Conservation (phyloP, 1,139 yeast species). For the Magnusiomyces magnusii region DNA sequence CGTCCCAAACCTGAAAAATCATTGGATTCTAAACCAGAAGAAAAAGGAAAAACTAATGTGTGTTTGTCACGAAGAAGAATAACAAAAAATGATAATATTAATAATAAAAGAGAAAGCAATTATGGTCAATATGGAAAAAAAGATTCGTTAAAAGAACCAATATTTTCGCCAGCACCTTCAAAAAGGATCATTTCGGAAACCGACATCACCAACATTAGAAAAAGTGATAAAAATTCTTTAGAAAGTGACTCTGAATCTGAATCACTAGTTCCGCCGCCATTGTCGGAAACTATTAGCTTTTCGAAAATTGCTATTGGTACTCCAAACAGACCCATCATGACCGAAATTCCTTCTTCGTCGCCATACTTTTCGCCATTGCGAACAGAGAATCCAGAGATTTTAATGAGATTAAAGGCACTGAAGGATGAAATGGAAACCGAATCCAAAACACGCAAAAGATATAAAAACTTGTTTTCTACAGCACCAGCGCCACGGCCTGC, state of each 20-base stretch:
- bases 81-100: background rate
- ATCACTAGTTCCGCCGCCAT: background rate
- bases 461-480: background rate
- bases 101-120: background rate
- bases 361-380: background rate
- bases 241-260: background rate
- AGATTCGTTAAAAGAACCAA: background rate
- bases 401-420: background rate
- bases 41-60: background rate
- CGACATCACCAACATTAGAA: background rate
- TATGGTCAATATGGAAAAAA: background rate
- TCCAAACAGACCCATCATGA: background rate
- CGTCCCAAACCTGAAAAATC: background rate
- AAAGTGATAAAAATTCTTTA: background rate
- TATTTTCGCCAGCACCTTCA: background rate
- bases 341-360: background rate
- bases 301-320: background rate
- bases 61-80: background rate
- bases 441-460: background rate
- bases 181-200: background rate
- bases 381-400: background rate
- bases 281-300: background rate
- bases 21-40: background rate
- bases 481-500: background rate
- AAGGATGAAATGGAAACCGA: background rate